Evolutionary conservation across 2,329 filamentous ascomycete genomes (phyloP).

Genomic region (Mollisiaceae sp.): DNA sequence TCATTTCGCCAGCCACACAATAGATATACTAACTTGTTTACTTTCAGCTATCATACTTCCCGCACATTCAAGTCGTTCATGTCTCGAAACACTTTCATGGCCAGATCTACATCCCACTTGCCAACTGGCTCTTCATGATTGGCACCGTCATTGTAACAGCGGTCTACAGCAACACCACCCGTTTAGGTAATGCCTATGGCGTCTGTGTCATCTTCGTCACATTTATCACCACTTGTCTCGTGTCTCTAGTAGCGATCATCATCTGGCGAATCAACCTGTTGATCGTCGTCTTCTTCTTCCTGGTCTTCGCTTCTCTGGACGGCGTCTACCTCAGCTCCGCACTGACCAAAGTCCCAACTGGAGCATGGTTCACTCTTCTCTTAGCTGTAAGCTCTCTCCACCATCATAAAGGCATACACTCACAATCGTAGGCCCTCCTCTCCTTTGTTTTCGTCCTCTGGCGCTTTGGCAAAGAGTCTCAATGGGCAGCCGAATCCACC

Average conservation of each 20-base stretch:
- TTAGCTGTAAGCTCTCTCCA: slow-evolving; percentile 51
- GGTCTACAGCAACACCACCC: slow-evolving; percentile 74
- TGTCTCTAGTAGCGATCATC: slow-evolving; percentile 72
- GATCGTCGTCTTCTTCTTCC: slow-evolving; percentile 65
- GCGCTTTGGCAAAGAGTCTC: slow-evolving; percentile 79
- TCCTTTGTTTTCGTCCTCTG: slow-evolving; percentile 72
- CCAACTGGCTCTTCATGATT: slow-evolving; percentile 79
- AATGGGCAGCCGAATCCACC: slow-evolving; percentile 72
- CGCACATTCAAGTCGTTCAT: slow-evolving; percentile 75
- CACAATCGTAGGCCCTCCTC: slow-evolving; percentile 52
- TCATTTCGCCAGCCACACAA: too few species aligned
- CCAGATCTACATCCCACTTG: slow-evolving; percentile 76
- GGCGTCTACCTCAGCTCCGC: slow-evolving; percentile 72
- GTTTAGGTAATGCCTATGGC: slow-evolving; percentile 76
- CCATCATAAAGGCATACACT: background rate
- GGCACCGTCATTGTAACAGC: slow-evolving; percentile 76
- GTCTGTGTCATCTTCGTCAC: slow-evolving; percentile 82
- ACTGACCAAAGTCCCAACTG: slow-evolving; percentile 74
- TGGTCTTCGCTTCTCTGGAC: slow-evolving; percentile 70
- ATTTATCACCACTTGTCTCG: slow-evolving; percentile 78
- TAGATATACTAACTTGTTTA: background rate
- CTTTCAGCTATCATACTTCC: slow-evolving; percentile 61
- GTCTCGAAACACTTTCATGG: slow-evolving; percentile 73
- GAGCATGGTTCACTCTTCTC: slow-evolving; percentile 78
- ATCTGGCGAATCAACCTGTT: slow-evolving; percentile 70